phyloP scores from a whole-genome alignment of 129 eudicot species.

The Kitagawia praeruptora region DNA sequence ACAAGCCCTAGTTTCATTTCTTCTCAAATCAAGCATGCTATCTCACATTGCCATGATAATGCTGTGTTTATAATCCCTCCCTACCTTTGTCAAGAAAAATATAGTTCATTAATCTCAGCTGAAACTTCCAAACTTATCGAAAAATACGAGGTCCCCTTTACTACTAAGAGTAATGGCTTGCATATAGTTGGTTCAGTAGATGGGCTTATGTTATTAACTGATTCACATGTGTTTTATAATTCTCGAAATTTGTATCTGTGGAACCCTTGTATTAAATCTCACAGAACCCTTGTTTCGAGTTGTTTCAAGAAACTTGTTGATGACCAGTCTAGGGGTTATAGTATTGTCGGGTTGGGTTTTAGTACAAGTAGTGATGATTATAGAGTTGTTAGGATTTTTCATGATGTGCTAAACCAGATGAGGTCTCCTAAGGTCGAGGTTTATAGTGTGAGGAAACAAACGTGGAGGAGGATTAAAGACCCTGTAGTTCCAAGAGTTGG shows the following conservation, averaged over 20 bases:
- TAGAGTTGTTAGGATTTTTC: background rate
- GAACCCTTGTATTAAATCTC: background rate
- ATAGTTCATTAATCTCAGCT: background rate
- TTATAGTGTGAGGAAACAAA: background rate
- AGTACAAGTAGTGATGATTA: background rate
- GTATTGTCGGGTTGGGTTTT: background rate
- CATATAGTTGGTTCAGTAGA: background rate
- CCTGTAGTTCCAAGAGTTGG: background rate
- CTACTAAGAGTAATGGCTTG: background rate
- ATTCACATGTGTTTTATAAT: background rate
- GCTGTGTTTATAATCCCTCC: background rate
- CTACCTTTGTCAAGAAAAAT: background rate
- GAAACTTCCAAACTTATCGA: background rate
- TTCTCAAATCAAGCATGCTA: background rate
- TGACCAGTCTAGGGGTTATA: background rate
- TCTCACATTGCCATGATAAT: background rate
- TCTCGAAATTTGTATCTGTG: background rate
- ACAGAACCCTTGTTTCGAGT: background rate
- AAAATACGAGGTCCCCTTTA: background rate
- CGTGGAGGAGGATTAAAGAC: background rate
- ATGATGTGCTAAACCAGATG: no score
- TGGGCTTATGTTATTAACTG: slow-evolving; percentile 1
- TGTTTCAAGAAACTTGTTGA: background rate
- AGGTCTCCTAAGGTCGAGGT: background rate
- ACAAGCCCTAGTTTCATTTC: slow-evolving; percentile 1